Conservation (phyloP, 2,329 filamentous ascomycete genomes). For the Colletotrichum tamarilloi region DNA sequence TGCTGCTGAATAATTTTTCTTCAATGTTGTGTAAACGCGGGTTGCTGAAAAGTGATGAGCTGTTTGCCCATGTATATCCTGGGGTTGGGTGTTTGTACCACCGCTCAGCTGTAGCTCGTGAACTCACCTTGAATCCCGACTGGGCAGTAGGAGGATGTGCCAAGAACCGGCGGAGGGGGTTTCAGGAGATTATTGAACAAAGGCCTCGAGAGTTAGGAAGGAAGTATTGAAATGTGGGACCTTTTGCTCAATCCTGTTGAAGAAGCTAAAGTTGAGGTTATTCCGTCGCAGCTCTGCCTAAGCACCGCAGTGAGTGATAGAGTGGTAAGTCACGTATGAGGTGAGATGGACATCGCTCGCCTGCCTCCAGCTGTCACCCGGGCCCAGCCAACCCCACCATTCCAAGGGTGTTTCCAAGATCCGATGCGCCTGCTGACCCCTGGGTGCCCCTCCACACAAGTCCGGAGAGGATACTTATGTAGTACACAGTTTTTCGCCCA, state of each 20-base stretch:
- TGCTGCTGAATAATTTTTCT: neutral
- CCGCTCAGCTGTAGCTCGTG: neutral
- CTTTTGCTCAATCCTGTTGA: neutral
- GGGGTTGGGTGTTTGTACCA: neutral
- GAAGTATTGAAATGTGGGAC: neutral
- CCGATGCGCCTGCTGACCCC: constrained; percentile 31
- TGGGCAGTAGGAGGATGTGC: neutral
- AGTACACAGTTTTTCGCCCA: neutral
- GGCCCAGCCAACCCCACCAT: constrained; percentile 29
- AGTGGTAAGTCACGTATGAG: neutral
- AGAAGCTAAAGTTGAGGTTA: neutral
- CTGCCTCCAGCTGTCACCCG: neutral
- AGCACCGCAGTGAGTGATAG: neutral
- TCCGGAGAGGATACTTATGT: neutral
- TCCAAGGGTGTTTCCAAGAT: constrained; percentile 34
- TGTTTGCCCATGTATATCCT: neutral
- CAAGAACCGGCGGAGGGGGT: neutral
- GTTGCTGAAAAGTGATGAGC: neutral
- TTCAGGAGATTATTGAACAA: neutral
- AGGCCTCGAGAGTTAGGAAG: neutral
- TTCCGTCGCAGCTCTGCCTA: neutral
- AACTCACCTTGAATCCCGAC: neutral
- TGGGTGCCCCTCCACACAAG: constrained; percentile 24
- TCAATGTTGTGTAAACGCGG: neutral
- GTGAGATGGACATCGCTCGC: neutral